Base-by-base conservation (phyloP, 805 yeast genomes). In the Scheffersomyces lignosus region DNA sequence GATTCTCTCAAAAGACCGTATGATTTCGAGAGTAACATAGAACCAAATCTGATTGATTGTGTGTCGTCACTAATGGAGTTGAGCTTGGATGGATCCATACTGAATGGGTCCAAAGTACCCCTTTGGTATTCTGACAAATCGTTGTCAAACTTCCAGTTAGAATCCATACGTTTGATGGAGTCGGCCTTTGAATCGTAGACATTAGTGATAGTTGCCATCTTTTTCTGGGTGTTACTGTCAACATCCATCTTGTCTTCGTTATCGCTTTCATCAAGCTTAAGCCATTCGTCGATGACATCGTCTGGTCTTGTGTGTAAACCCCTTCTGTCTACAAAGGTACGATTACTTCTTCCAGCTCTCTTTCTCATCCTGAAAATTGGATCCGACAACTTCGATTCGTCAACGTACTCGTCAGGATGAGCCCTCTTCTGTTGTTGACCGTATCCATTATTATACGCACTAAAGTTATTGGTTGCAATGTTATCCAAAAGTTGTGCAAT, bases 1-100 rank as follows among this genome's bases (percentile, higher is more conserved):
- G 90, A 83, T 54, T 89, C 88, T 49, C 87, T 70, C 45, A 82
- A 66, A 34, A 81, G 75, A 36, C 89, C 96, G 54, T 86, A 86
- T 0, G 96, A 82, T 59, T 90, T 91, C 3, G 93, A 79, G 28
- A 89, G 70, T 22, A 91, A 63, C 96, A 89, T 89, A 5, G 95
- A 79, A 6, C 96, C 96, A 62, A 90, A 90, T 41, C 97, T 71
- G 20, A 91, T 86, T 1, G 86, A 81, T 61, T 90, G 97, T 1
- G 96, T 89, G 34, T 82, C 91, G 36, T 83, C 83, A 10, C 88
- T 78, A 28, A 90, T 87, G 45, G 84, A 83, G 54, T 90, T 90
- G 50, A 90, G 71, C 37, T 77, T 74, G 0, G 96, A 81, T 0
- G 97, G 96, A 58, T 88, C 96, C 41, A 77, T 73, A 41, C 81